Evolutionary conservation across 2,329 filamentous ascomycete species (phyloP).

Genomic region (Pseudogymnoascus sp.): DNA sequence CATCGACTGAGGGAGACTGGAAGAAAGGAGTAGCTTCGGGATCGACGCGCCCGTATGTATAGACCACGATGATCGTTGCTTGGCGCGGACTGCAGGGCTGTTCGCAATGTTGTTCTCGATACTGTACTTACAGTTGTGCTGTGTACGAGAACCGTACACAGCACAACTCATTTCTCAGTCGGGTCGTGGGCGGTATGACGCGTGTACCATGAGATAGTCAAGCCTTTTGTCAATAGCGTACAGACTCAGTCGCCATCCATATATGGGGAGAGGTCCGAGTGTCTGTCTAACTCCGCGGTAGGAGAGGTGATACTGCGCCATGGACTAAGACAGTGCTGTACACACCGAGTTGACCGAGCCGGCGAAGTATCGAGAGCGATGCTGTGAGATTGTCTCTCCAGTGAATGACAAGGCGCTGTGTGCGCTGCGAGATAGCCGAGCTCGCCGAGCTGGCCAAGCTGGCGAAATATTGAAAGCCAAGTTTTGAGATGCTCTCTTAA

Average conservation of each 20-base stretch:
- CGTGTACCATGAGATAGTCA: background rate
- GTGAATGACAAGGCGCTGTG: background rate
- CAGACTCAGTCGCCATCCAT: background rate
- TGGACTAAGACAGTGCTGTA: background rate
- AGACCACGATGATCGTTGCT: background rate
- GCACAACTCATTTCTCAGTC: background rate
- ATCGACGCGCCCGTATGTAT: background rate
- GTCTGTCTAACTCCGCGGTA: background rate
- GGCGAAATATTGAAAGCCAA: background rate
- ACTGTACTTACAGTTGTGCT: background rate
- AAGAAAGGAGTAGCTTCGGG: background rate
- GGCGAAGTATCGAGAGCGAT: background rate
- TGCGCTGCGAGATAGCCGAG: background rate
- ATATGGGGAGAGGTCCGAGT: background rate
- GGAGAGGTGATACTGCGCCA: background rate
- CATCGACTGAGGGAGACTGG: background rate
- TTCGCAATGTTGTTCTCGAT: background rate
- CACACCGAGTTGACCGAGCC: background rate
- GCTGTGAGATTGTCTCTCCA: background rate
- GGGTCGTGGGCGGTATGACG: background rate
- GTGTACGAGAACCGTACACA: background rate
- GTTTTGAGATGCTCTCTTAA: background rate
- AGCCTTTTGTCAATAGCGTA: background rate
- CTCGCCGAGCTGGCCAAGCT: background rate
- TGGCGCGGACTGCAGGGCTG: background rate